phyloP scores from a whole-genome alignment of 2,329 filamentous ascomycete genomes.

The Diaporthe vexans region DNA sequence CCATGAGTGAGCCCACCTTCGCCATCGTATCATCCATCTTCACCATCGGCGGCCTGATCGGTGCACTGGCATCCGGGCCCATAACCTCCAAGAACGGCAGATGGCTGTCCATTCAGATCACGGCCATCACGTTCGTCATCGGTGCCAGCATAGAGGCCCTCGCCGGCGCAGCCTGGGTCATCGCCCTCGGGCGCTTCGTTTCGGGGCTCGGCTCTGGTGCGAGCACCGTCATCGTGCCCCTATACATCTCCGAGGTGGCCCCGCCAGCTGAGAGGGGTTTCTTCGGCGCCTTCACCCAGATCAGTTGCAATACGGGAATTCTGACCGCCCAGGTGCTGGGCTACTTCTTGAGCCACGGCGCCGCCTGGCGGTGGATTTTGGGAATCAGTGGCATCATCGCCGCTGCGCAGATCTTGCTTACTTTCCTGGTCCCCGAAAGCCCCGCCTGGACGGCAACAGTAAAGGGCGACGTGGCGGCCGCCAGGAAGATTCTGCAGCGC shows the following conservation, averaged over 20 bases:
- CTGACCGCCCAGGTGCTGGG: constrained; percentile 86
- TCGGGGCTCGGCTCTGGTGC: constrained; percentile 89
- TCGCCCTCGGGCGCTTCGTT: constrained; percentile 82
- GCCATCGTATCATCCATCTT: constrained; percentile 92
- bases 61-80: constrained; percentile 84
- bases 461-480: constrained; percentile 71
- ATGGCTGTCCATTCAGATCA: constrained; percentile 81
- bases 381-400: constrained; percentile 80
- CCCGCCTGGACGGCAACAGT: constrained; percentile 84
- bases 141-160: constrained; percentile 84
- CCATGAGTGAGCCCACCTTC: constrained; percentile 86
- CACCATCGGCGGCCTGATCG: constrained; percentile 88
- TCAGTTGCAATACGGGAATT: constrained; percentile 94
- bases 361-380: constrained; percentile 87
- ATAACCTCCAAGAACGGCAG: constrained; percentile 84
- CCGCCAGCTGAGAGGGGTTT: constrained; percentile 82
- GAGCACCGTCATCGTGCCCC: constrained; percentile 90
- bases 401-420: constrained; percentile 74
- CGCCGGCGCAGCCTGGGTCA: constrained; percentile 73
- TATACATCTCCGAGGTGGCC: constrained; percentile 94
- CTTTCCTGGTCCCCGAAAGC: constrained; percentile 87
- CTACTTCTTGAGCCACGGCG: constrained; percentile 86
- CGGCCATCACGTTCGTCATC: constrained; percentile 80
- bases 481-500: constrained; percentile 77
- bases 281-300: constrained; percentile 88